Conservation (phyloP, 1,284 basidiomycete species). For the Thecaphora frezii region DNA sequence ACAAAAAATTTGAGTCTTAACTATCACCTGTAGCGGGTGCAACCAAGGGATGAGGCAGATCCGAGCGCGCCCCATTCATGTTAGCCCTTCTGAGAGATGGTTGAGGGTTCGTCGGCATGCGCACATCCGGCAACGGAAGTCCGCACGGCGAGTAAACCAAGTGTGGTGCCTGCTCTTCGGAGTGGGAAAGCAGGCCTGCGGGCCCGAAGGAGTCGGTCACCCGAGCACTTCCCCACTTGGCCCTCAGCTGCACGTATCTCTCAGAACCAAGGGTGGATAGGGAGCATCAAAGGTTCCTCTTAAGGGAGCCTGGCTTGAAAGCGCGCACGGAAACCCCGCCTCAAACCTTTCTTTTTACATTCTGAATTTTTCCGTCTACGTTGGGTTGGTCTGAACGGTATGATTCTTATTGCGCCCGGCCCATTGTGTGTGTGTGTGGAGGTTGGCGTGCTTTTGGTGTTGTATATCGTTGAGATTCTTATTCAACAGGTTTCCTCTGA, state of each 20-base stretch:
- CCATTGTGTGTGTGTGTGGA: too few species aligned
- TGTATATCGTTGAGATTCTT: too few species aligned
- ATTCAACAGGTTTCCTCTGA: too few species aligned
- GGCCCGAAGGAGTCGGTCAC: conserved; percentile 44
- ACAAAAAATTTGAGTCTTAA: too few species aligned
- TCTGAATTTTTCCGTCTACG: too few species aligned
- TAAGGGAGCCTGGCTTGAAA: conserved; percentile 36
- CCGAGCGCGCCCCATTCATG: conserved; percentile 41
- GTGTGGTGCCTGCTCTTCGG: conserved; percentile 33
- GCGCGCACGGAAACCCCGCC: conserved; percentile 30
- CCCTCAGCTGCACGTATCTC: conserved; percentile 47
- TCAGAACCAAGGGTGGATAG: conserved; percentile 36
- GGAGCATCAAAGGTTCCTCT: conserved; percentile 28
- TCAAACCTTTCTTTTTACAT: conserved; percentile 44
- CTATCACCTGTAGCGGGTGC: conserved; percentile 40
- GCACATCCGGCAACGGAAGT: conserved; percentile 36
- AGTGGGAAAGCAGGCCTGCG: conserved; percentile 30
- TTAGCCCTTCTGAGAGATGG: conserved; percentile 44
- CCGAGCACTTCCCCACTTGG: conserved; percentile 42
- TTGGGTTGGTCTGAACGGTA: too few species aligned
- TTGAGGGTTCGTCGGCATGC: conserved; percentile 35
- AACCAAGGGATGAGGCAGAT: conserved; percentile 36
- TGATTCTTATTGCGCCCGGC: too few species aligned
- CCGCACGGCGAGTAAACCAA: conserved; percentile 39
- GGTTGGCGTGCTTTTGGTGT: too few species aligned